Percentiles rank a stretch among this genome's conserved stretches.
Evolutionary conservation across 805 yeast genomes (phyloP).

Genomic region (Ogataea haglerorum): DNA sequence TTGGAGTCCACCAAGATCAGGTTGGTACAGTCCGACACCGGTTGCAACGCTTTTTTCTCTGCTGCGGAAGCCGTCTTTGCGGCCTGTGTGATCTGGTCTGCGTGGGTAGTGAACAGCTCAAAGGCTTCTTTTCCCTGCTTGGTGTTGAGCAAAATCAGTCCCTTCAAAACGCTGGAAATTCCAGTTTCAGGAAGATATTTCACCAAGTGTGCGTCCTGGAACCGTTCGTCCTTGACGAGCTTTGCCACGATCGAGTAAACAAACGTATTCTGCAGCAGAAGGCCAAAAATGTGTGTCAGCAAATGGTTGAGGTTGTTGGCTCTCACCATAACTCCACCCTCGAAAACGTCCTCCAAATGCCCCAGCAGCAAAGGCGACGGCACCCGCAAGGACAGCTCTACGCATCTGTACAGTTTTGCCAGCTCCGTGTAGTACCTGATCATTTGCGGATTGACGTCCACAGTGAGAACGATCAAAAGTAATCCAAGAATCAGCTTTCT

Average conservation of each 20-base stretch:
- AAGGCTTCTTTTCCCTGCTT: conserved; percentile 27
- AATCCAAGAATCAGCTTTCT: conserved; percentile 25
- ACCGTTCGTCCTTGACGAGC: conserved; percentile 13
- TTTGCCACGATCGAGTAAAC: conserved; percentile 22
- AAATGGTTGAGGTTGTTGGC: conserved; percentile 24
- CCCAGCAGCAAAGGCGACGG: background rate
- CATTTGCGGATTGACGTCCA: conserved; percentile 31
- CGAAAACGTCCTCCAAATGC: conserved; percentile 15
- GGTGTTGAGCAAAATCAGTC: conserved; percentile 27
- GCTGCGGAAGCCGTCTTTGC: conserved; percentile 14
- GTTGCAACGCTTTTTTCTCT: conserved; percentile 20
- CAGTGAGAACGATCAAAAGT: conserved; percentile 28
- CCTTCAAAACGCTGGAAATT: conserved; percentile 25
- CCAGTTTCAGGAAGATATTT: conserved; percentile 25
- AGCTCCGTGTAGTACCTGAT: conserved; percentile 22
- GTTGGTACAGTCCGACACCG: conserved; percentile 18
- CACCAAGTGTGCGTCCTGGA: conserved; percentile 15
- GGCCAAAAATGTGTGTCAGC: conserved; percentile 14
- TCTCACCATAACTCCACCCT: conserved; percentile 26
- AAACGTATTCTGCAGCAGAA: conserved; percentile 20
- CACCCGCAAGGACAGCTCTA: conserved; percentile 3
- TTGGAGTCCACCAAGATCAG: conserved; percentile 31
- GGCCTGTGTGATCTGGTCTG: conserved; percentile 29
- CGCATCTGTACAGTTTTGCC: conserved; percentile 11
- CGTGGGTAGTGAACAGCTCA: conserved; percentile 28